Evolutionary conservation across 148 eudicot genomes (phyloP), one percentile per base, ranked within the genome.

Genomic region (Arctostaphylos glauca): DNA sequence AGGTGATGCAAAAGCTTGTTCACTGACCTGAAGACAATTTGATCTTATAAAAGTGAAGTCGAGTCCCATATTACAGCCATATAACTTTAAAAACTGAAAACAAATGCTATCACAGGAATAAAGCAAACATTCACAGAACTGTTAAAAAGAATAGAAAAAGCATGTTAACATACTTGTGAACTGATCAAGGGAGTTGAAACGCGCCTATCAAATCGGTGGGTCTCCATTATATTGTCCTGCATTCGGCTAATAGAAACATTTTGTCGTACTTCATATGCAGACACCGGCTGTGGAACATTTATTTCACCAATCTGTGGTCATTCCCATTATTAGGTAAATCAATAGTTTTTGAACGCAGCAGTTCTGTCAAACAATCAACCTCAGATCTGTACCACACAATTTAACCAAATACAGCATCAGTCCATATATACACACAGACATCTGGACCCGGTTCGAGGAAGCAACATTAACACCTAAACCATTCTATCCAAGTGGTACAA

Each of bases 321-420:
- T 53, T 70, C 53, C 54, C 86, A 83, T 47, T n/a, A n/a, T n/a
- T 84, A 50, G 87, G 78, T 50, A 76, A 64, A 71, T 92, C 94
- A 58, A 43, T 78, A 66, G 90, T 88, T 83, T 90, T 89, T 59
- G 97, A 89, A 44, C 58, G 91, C 76, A 92, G 82, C 58, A 95
- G 82, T 38, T 83, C 88, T 59, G 94, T 92, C 83, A 93, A 85
- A 86, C 86, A 92, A 54, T 89, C 90, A 83, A 95, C 87, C n/a
- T n/a, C n/a, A n/a, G n/a, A n/a, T n/a, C n/a, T n/a, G n/a, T n/a
- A n/a, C n/a, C n/a, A n/a, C n/a, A n/a, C n/a, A n/a, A n/a, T n/a
- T n/a, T n/a, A n/a, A n/a, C n/a, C n/a, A n/a, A n/a, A n/a, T n/a
- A n/a, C n/a, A n/a, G n/a, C n/a, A n/a, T n/a, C n/a, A n/a, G n/a